These are phyloP conservation scores for Penicillium griseofulvum DNA, from an alignment of 2,329 filamentous ascomycete species.

Conservation along the genomic window DNA sequence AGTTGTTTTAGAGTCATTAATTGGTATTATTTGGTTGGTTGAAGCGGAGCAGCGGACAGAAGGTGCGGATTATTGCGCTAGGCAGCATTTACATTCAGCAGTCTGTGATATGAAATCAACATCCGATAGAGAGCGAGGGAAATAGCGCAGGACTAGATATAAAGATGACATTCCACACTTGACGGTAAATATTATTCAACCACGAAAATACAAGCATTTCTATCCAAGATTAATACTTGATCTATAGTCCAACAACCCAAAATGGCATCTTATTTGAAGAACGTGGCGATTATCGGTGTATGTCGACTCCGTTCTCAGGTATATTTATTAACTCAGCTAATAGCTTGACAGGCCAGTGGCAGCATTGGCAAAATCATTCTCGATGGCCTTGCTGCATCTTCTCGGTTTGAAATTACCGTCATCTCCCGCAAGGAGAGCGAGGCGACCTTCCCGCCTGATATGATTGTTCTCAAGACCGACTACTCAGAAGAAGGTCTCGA, in stretches of 20 bases:
- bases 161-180: neutral
- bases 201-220: neutral
- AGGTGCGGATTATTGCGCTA: neutral
- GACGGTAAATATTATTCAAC: neutral
- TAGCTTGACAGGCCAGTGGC: constrained; percentile 23
- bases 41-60: neutral
- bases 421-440: constrained; percentile 24
- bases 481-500: constrained; percentile 25
- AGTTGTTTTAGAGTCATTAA: too few relatives aligned
- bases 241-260: neutral
- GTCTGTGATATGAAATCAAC: neutral
- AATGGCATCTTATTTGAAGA: constrained; percentile 11
- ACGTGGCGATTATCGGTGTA: constrained; percentile 21
- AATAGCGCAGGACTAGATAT: neutral
- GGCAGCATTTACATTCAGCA: neutral
- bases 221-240: neutral
- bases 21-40: neutral
- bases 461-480: constrained; percentile 24
- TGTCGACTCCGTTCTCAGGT: neutral
- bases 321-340: neutral
- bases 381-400: constrained; percentile 12
- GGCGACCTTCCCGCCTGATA: constrained; percentile 18
- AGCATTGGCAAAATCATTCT: constrained; percentile 25
- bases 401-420: constrained; percentile 23
- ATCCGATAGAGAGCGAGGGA: neutral